phyloP scores from a whole-genome alignment of 2,329 filamentous ascomycete species.

The Cercospora berteroae region DNA sequence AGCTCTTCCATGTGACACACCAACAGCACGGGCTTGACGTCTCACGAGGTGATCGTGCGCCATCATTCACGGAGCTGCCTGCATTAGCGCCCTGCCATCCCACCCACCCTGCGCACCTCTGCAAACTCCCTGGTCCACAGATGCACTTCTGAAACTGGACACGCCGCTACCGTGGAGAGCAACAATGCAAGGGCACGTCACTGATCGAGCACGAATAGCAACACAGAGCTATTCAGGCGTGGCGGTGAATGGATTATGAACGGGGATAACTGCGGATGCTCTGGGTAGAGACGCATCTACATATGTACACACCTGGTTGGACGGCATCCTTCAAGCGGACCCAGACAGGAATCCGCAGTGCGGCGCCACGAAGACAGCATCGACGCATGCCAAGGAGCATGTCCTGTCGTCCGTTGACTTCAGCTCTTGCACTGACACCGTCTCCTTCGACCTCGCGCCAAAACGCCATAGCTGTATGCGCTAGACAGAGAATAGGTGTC shows the following conservation, averaged over 20 bases:
- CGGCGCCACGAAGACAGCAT: background rate
- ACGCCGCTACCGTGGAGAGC: background rate
- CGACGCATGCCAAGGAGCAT: background rate
- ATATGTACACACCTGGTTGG: background rate
- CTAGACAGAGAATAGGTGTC: background rate
- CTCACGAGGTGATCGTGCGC: constrained; percentile 2
- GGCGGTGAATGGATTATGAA: background rate
- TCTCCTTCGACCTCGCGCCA: background rate
- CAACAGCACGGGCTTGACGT: background rate
- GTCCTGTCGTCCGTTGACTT: background rate
- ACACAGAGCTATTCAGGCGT: background rate
- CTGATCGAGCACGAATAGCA: background rate
- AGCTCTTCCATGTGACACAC: constrained; percentile 13
- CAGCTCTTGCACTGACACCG: background rate
- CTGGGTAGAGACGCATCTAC: background rate
- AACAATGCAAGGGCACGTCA: constrained; percentile 11
- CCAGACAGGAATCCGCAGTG: background rate
- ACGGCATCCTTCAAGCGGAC: background rate
- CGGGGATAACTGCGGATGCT: background rate
- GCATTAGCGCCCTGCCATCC: constrained; percentile 1
- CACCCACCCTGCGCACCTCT: background rate
- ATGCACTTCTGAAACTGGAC: constrained; percentile 5
- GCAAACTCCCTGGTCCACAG: background rate
- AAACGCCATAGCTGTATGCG: background rate
- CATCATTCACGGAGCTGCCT: background rate